Conservation (phyloP, 148 eudicot species). For the Polygonum maritimum region DNA sequence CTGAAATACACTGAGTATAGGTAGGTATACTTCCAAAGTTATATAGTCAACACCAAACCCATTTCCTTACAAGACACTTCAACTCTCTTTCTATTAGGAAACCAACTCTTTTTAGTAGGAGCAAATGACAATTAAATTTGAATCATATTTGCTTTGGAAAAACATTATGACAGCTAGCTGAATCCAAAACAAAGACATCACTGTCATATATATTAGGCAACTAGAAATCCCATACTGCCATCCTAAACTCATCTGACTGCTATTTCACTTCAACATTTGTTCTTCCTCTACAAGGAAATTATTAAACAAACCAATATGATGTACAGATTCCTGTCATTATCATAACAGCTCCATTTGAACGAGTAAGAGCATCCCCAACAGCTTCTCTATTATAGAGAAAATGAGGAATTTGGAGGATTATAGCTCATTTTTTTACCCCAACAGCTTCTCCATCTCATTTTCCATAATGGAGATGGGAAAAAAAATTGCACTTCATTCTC, state of each 20-base stretch:
- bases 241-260: not conserved
- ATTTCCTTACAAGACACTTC: not conserved
- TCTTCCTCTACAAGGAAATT: not conserved
- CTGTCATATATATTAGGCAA: not conserved
- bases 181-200: not conserved
- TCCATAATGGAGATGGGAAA: too few species aligned
- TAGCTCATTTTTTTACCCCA: too few species aligned
- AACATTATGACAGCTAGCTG: not conserved
- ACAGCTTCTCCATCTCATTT: too few species aligned
- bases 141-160: not conserved
- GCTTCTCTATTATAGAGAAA: too few species aligned
- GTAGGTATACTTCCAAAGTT: not conserved
- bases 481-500: too few species aligned
- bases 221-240: not conserved
- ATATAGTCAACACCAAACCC: not conserved
- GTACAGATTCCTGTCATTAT: not conserved
- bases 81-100: not conserved
- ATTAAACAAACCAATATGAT: not conserved
- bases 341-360: conserved; percentile 7
- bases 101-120: not conserved
- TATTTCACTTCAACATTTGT: not conserved
- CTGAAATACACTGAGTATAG: not conserved
- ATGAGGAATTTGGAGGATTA: too few species aligned
- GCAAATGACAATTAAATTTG: not conserved
- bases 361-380: too few species aligned